Conservation (phyloP, 2,329 filamentous ascomycete genomes). For the Aureobasidium leucospermi region DNA sequence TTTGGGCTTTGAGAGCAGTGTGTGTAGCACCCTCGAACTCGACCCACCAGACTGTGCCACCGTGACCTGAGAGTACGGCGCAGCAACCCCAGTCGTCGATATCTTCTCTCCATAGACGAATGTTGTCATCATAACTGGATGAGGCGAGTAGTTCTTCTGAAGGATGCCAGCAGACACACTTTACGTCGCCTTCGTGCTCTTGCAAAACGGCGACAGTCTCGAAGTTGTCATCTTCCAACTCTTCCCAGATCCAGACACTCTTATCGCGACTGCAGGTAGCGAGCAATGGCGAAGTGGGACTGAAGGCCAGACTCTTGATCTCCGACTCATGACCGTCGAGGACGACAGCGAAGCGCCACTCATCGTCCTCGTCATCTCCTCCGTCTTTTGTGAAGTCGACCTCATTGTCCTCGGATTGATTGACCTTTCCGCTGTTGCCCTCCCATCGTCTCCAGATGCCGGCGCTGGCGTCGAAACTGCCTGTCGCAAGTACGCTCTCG, state of each 20-base stretch:
- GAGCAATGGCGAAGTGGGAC: slow-evolving; percentile 65
- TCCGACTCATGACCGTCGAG: slow-evolving; percentile 94
- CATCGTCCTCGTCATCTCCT: slow-evolving; percentile 57
- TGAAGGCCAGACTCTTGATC: slow-evolving; percentile 74
- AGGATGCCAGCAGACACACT: slow-evolving; percentile 87
- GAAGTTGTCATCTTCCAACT: slow-evolving; percentile 89
- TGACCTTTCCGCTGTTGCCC: slow-evolving; percentile 47
- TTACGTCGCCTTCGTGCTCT: slow-evolving; percentile 93
- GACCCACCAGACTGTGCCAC: slow-evolving; percentile 82
- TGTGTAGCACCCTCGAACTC: slow-evolving; percentile 52
- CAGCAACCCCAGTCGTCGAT: slow-evolving; percentile 92
- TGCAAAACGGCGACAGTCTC: slow-evolving; percentile 92
- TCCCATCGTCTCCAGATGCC: slow-evolving; percentile 64
- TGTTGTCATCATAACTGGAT: slow-evolving; percentile 89
- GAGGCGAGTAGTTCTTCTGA: slow-evolving; percentile 72
- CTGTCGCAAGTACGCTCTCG: slow-evolving; percentile 77
- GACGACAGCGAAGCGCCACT: slow-evolving; percentile 88
- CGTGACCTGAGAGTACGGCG: slow-evolving; percentile 69
- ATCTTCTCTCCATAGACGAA: slow-evolving; percentile 84
- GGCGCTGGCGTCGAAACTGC: slow-evolving; percentile 87
- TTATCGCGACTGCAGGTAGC: slow-evolving; percentile 92
- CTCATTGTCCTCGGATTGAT: slow-evolving; percentile 18
- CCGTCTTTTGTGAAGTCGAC: slow-evolving; percentile 28
- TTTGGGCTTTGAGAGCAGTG: slow-evolving; percentile 18
- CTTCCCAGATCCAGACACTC: slow-evolving; percentile 97